Evolutionary conservation across 352 stramenopile species (phyloP).

Genomic region (Pythium aquatile): DNA sequence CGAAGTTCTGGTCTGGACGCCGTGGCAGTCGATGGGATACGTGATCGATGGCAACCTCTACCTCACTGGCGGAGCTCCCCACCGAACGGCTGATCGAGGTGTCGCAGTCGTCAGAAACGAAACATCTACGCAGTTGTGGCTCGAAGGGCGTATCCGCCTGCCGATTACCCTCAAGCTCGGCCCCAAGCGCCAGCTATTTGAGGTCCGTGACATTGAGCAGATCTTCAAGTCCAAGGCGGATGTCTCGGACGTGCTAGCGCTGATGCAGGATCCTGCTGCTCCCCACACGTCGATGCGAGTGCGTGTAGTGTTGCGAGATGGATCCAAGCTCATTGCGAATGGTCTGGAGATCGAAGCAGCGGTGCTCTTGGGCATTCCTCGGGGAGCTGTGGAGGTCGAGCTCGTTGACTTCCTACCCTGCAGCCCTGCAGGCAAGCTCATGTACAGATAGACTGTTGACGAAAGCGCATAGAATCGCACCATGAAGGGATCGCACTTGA

Average conservation of each 20-base stretch:
- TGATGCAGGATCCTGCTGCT: slow-evolving; percentile 25
- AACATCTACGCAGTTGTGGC: slow-evolving; percentile 53
- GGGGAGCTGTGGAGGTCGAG: slow-evolving; percentile 42
- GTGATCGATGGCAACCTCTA: slow-evolving; percentile 49
- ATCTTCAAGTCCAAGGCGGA: slow-evolving; percentile 15
- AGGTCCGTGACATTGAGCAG: slow-evolving; percentile 18
- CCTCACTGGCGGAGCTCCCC: slow-evolving; percentile 35
- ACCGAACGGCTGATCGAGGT: slow-evolving; percentile 66
- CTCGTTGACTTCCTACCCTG: slow-evolving; percentile 68
- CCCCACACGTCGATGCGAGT: slow-evolving; percentile 16
- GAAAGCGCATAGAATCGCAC: not conserved
- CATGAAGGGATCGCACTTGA: not conserved
- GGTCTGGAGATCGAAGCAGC: slow-evolving; percentile 18
- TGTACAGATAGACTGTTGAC: slow-evolving; percentile 53
- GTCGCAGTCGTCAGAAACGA: slow-evolving; percentile 17
- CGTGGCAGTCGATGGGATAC: slow-evolving; percentile 81
- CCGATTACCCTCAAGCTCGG: slow-evolving; percentile 23
- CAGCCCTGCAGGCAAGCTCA: slow-evolving; percentile 81
- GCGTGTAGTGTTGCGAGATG: slow-evolving; percentile 13
- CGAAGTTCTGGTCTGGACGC: slow-evolving; percentile 75
- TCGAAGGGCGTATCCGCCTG: slow-evolving; percentile 61
- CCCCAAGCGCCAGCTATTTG: slow-evolving; percentile 9
- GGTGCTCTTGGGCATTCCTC: slow-evolving; percentile 41
- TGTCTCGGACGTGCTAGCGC: slow-evolving; percentile 26
- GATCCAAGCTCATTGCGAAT: slow-evolving; percentile 1